phyloP scores from a whole-genome alignment of 2,329 filamentous ascomycete genomes.

The Fusarium buharicum region DNA sequence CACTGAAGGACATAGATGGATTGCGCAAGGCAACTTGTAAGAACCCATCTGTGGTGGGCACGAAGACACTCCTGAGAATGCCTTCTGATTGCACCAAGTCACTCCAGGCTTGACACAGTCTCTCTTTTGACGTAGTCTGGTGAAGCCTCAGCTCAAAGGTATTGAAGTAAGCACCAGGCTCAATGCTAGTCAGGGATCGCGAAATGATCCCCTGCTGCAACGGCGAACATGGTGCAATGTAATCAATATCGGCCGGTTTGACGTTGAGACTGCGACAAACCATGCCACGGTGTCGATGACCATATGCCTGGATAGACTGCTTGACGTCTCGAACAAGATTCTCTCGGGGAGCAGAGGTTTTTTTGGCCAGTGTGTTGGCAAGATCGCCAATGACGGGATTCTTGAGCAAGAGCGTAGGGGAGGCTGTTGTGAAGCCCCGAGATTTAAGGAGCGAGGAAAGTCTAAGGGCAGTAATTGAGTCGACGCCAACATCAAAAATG shows the following conservation, averaged over 20 bases:
- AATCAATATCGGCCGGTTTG: slow-evolving; percentile 68
- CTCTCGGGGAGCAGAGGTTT: slow-evolving; percentile 12
- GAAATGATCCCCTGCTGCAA: slow-evolving; percentile 89
- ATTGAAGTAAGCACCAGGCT: slow-evolving; percentile 77
- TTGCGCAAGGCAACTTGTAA: slow-evolving; percentile 74
- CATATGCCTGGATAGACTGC: slow-evolving; percentile 71
- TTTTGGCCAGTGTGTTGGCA: slow-evolving; percentile 49
- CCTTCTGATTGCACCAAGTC: slow-evolving; percentile 62
- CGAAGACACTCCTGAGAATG: slow-evolving; percentile 78
- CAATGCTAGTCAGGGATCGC: slow-evolving; percentile 66
- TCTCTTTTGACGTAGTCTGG: slow-evolving; percentile 54
- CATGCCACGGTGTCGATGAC: slow-evolving; percentile 66
- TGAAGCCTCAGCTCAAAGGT: slow-evolving; percentile 71
- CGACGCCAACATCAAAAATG: slow-evolving; percentile 86
- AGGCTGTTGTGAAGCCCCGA: slow-evolving; percentile 68
- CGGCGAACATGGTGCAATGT: slow-evolving; percentile 83
- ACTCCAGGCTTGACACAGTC: slow-evolving; percentile 68
- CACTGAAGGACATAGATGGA: slow-evolving; percentile 56
- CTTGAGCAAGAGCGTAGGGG: slow-evolving; percentile 74
- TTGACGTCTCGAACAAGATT: slow-evolving; percentile 58
- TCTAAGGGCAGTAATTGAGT: slow-evolving; percentile 84
- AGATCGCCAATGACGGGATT: slow-evolving; percentile 64
- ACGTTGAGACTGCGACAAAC: slow-evolving; percentile 65
- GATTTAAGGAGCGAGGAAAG: slow-evolving; percentile 73
- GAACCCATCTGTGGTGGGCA: slow-evolving; percentile 78